Evolutionary conservation across 83 land plant species (phyloP).

Genomic region (Thuja plicata): DNA sequence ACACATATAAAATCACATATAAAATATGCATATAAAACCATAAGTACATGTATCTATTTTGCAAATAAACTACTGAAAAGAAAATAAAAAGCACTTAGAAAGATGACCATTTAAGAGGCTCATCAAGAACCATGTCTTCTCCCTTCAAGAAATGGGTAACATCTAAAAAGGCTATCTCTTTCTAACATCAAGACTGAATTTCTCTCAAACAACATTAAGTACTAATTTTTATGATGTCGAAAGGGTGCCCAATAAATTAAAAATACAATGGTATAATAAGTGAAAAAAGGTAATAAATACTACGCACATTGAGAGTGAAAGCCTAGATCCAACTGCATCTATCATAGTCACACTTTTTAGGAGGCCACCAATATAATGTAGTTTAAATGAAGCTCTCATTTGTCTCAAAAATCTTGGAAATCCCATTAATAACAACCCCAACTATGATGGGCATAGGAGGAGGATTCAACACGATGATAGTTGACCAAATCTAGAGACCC

Average conservation of each 20-base stretch:
- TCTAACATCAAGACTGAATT: too few relatives aligned
- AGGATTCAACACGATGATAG: background rate
- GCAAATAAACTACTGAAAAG: too few relatives aligned
- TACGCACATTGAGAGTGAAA: constrained; percentile 62
- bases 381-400: constrained; percentile 65
- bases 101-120: too few relatives aligned
- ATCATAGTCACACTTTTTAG: constrained; percentile 67
- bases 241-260: background rate
- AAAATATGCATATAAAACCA: too few relatives aligned
- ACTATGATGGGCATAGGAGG: background rate
- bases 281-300: background rate
- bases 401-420: constrained; percentile 34
- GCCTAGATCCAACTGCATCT: constrained; percentile 71
- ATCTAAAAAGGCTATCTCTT: too few relatives aligned
- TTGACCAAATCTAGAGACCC: background rate
- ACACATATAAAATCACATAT: too few relatives aligned
- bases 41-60: too few relatives aligned
- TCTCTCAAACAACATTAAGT: background rate
- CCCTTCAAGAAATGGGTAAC: too few relatives aligned
- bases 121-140: too few relatives aligned
- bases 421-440: constrained; percentile 4
- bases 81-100: too few relatives aligned
- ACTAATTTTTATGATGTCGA: background rate
- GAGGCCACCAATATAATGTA: constrained; percentile 90
- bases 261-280: too few relatives aligned